A percentile compares a stretch with the other conserved stretches of the same genome.
phyloP scores from a whole-genome alignment of 495 filamentous ascomycete species.

The Aspergillus avenaceus region DNA sequence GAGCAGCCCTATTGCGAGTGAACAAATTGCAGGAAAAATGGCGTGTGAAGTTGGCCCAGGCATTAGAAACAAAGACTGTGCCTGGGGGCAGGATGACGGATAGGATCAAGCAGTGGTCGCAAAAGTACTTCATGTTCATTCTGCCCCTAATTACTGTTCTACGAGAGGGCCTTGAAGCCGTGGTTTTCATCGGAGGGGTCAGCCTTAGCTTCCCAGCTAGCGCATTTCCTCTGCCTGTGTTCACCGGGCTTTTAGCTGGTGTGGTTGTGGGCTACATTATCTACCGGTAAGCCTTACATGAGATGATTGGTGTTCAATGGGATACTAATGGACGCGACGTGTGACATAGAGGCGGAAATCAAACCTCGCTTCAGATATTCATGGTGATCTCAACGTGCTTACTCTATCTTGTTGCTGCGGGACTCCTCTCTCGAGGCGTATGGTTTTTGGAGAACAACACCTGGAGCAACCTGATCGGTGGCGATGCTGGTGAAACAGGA shows the following conservation, averaged over 20 bases:
- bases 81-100: constrained; percentile 15
- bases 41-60: constrained; percentile 69
- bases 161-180: constrained; percentile 75
- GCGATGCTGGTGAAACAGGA: constrained; percentile 71
- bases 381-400: constrained; percentile 77
- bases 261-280: constrained; percentile 61
- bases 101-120: constrained; percentile 58
- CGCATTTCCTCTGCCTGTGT: constrained; percentile 69
- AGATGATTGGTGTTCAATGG: background rate
- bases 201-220: constrained; percentile 68
- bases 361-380: constrained; percentile 70
- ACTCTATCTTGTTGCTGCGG: constrained; percentile 81
- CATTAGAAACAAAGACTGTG: constrained; percentile 51
- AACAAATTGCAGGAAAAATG: constrained; percentile 84
- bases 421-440: constrained; percentile 71
- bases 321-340: background rate
- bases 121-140: constrained; percentile 79
- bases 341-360: constrained; percentile 51
- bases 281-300: constrained; percentile 36
- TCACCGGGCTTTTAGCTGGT: constrained; percentile 64
- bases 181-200: constrained; percentile 80
- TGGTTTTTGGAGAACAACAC: constrained; percentile 64
- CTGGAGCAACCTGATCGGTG: constrained; percentile 65
- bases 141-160: constrained; percentile 82
- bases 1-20: constrained; percentile 73